Evolutionary conservation across 345 rosid species (phyloP), one percentile per base, ranked within the genome.

Genomic region (Chamaenerion angustifolium): DNA sequence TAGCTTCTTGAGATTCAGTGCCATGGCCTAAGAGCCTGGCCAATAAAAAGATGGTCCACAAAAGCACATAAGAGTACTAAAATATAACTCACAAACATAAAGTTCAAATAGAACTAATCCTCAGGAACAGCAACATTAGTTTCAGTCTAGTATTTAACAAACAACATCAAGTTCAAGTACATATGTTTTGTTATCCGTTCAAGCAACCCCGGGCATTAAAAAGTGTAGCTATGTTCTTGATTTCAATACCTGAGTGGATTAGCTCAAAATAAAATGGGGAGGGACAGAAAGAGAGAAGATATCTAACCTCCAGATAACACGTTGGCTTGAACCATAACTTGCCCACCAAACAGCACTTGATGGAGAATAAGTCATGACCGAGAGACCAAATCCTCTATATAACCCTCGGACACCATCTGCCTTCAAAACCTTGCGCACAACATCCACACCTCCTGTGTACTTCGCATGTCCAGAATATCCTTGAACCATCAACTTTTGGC

Each of bases 301-400:
- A 11, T 46, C 72, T 68, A 56, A 86, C 98, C 84, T 86, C 96
- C 96, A 83, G 42, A 92, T 82, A 61, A 92, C 62, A 43, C 98
- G 95, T 62, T 92, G 98, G 67, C 95, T 87, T 48, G 96, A 76
- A 35, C 95, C 96, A 67, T 92, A 92, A 73, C 89, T 82, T 14
- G 98, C 98, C 98, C 98, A 92, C 98, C 98, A 92, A 45, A 82
- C 96, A 56, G 98, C 98, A 72, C 95, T 92, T 12, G 98, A 92
- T 31, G 98, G 98, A 56, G 96, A 63, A 65, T 92, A 92, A 46
- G 98, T 87, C 80, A 92, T 70, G 41, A 84, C 85, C 54, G 98
- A 92, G 16, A 92, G 70, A 55, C 96, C 95, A 71, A 92, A 87
- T 25, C 98, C 96, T 68, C 98, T 76, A 66, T 92, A 92, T 44